These are phyloP conservation scores for Geotrichum europaeum DNA, from an alignment of 1,139 yeast genomes.

Conservation along the genomic window DNA sequence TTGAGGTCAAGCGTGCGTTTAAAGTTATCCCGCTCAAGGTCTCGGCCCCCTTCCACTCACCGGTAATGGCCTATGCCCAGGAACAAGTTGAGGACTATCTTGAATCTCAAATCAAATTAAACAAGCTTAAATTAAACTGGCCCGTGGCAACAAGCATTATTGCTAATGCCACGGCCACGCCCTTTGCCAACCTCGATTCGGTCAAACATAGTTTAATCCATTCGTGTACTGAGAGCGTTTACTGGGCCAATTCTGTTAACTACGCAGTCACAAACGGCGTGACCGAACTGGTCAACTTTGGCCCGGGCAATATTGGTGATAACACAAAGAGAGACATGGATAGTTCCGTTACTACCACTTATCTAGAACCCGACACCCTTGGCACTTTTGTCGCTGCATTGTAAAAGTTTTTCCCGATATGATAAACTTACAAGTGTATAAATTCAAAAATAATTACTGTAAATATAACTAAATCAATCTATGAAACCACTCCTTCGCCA, in stretches of 20 bases:
- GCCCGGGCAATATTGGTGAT: conserved; percentile 28
- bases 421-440: background rate
- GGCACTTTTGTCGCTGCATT: conserved; percentile 4
- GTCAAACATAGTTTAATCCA: conserved; percentile 25
- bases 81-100: conserved; percentile 23
- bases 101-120: background rate
- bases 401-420: background rate
- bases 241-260: conserved; percentile 31
- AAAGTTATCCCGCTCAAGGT: conserved; percentile 41
- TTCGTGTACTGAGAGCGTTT: conserved; percentile 31
- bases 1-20: conserved; percentile 22
- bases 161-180: conserved; percentile 34
- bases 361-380: conserved; percentile 8
- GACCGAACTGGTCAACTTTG: conserved; percentile 26
- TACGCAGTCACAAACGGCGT: conserved; percentile 20
- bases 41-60: conserved; percentile 50
- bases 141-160: conserved; percentile 27
- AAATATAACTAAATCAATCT: conserved; percentile 3
- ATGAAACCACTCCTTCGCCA: conserved; percentile 38
- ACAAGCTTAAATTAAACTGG: conserved; percentile 22
- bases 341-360: background rate
- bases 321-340: conserved; percentile 15
- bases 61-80: conserved; percentile 39
- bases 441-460: background rate
- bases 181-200: conserved; percentile 30